Evolutionary conservation across 176 grass and related monocot species (phyloP), one percentile per base, ranked within the genome.

Genomic region (Canna indica): DNA sequence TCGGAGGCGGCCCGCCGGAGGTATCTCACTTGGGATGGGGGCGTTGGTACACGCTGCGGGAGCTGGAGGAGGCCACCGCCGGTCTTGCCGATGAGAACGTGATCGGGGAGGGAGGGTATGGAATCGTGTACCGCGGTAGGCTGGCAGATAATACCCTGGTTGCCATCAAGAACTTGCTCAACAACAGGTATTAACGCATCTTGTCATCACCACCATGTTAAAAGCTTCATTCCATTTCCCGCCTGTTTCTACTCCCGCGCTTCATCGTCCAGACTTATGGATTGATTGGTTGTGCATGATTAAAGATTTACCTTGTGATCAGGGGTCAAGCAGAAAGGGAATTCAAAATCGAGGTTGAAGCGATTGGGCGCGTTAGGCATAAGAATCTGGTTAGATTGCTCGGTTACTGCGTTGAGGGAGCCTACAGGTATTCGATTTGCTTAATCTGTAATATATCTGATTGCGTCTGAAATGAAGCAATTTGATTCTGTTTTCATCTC

Each of bases 281-380:
- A n/a, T n/a, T n/a, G n/a, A n/a, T n/a, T n/a, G n/a, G n/a, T n/a
- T n/a, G n/a, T n/a, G n/a, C n/a, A n/a, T n/a, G n/a, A n/a, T n/a
- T n/a, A n/a, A 63, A 15, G 30, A 63, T 33, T 63, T 32, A 79
- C 77, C 62, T 74, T 30, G 28, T 1, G 0, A 41, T 80, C 81
- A 96, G 88, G 81, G 93, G 93, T 14, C 93, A 92, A 63, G 93
- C 88, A 4, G 84, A 92, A 81, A 97, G 84, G 77, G 93, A 97
- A 81, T 92, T 97, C 77, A 71, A 70, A 57, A 70, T 85, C 35
- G 93, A 97, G 74, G 93, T 92, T 0, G 88, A 86, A 44, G 83
- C 75, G 6, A 97, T 92, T 69, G 89, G 93, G 32, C 88, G 93
- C 2, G 89, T 97, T 56, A 61, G 93, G 82, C 93, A 97, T 84